A percentile compares a stretch with the other conserved stretches of the same genome.
These are phyloP conservation scores for Piper betle DNA, from an alignment of 164 flowering plant genomes.

Conservation along the genomic window DNA sequence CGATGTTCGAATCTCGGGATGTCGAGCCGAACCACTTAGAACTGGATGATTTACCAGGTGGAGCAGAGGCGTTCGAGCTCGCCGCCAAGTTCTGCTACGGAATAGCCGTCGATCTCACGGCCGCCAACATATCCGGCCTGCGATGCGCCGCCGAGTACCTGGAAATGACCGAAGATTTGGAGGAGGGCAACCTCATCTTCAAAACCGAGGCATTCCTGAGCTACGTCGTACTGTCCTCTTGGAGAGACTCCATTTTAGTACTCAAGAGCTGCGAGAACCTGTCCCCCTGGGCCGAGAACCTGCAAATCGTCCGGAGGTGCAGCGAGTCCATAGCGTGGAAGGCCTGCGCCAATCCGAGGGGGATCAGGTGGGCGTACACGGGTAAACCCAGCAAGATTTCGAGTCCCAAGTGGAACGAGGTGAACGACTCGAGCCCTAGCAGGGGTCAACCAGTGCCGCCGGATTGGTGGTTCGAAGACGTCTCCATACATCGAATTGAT, in stretches of 20 bases:
- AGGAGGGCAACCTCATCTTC: slow-evolving; percentile 87
- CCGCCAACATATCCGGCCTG: slow-evolving; percentile 71
- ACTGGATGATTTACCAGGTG: slow-evolving; percentile 72
- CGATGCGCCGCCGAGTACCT: slow-evolving; percentile 84
- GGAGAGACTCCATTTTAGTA: slow-evolving; percentile 80
- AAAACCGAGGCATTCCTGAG: slow-evolving; percentile 88
- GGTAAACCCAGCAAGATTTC: slow-evolving; percentile 39
- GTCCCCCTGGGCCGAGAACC: slow-evolving; percentile 78
- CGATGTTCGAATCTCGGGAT: slow-evolving; percentile 50
- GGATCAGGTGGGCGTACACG: slow-evolving; percentile 61
- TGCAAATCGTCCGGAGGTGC: slow-evolving; percentile 73
- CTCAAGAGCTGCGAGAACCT: slow-evolving; percentile 68
- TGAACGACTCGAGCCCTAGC: slow-evolving; percentile 54
- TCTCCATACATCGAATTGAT: slow-evolving; percentile 64
- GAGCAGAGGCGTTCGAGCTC: slow-evolving; percentile 65
- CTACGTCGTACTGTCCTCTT: slow-evolving; percentile 71
- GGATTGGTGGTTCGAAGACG: slow-evolving; percentile 96
- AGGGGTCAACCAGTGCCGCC: slow-evolving; percentile 49
- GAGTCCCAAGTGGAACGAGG: slow-evolving; percentile 54
- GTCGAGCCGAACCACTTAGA: slow-evolving; percentile 31
- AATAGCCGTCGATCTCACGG: slow-evolving; percentile 64
- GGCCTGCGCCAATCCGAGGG: slow-evolving; percentile 78
- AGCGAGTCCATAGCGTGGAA: slow-evolving; percentile 93
- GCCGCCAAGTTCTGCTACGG: slow-evolving; percentile 90
- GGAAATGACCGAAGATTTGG: slow-evolving; percentile 92